Base-by-base conservation (phyloP, 306 rosid genomes). In the Boehmeria nivea region DNA sequence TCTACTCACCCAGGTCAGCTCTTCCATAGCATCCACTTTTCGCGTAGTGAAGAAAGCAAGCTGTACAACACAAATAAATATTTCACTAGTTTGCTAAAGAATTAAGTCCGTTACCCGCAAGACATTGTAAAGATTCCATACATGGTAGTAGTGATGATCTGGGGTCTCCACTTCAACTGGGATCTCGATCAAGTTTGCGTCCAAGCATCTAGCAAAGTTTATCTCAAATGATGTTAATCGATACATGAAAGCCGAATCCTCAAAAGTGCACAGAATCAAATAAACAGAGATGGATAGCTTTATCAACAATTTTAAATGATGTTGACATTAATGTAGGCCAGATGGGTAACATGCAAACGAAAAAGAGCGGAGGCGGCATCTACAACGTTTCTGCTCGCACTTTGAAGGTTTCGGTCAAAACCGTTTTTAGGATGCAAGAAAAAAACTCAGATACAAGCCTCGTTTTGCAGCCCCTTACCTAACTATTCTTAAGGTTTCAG, bases 81-180 rank as follows among this genome's bases (percentile, higher is more conserved):
- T 43, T 50, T 57, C 43, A 65, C 57, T 36, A 61, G 60, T 46
- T 33, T 3, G 55, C 19, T 63, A 43, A 57, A 57, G 27, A 66
- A n/a, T 55, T 21, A 13, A 34, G 48, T 55, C 60, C 37, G 25
- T 47, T 17, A 21, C 26, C 46, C 7, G 25, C 61, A 28, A 63
- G n/a, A 51, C 60, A 36, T 12, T 26, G 53, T 37, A 44, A 25
- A 48, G 45, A 55, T 45, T 65, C 60, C 55, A 17, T 64, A 82
- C 96, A 79, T 87, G 99, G 78, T 87, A 91, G 66, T 76, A 84
- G 52, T 54, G 83, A 81, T 54, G 95, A 65, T 72, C 71, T 0
- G 95, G 87, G 58, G 76, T 67, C 79, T 91, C 99, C 58, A 91
- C 64, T 66, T 91, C 89, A 59, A 91, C 94, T 20, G 99, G 95